Base-by-base conservation (phyloP, 768 basidiomycete species). In the Ramaria sp. region DNA sequence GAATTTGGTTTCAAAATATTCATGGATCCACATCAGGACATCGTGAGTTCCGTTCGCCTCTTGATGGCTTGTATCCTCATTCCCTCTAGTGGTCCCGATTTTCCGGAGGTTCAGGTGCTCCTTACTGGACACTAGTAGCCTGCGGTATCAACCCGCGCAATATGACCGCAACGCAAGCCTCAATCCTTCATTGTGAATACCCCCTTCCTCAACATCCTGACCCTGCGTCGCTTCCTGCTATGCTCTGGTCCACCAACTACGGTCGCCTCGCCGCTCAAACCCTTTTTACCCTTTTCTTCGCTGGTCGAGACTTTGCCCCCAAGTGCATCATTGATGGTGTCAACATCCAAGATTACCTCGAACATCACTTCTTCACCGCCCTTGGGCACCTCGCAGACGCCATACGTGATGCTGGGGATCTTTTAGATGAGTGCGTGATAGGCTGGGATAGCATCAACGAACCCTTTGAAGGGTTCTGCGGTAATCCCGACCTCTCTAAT, bases 401-500 rank as follows among this genome's bases (percentile, higher is more conserved):
- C 37, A 84, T 96, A 52, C 72, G 75, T 5, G 82, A 82, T n/a
- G 84, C 83, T 0, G 87, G 86, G 0, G 84, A 80, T 34, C 69
- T 97, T 38, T 67, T 89, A 20, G 93, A 98, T 31, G 82, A 83
- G 41, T 93, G 91, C 61, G 79, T 99, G 11, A 85, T 98, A 49
- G 96, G 96, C 0, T 98, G 95, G 96, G 96, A 99, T 67, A 86
- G 84, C 63, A 72, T 97, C 69, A 98, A 99, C 68, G 96, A 99
- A 68, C 95, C 96, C 0, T 83, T 82, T 38, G 89, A 94, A 62
- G 96, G 96, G 0, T 75, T 90, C 41, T 77, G 83, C 37, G 81
- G 78, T 1, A 86, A 86, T 69, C 73, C 76, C 0, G 82, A 95
- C 66, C 73, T 99, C 30, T 77, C 75, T 51, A 59, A 67, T 12